These are phyloP conservation scores for Colletotrichum sansevieriae DNA, from an alignment of 2,329 filamentous ascomycete species.

Conservation along the genomic window DNA sequence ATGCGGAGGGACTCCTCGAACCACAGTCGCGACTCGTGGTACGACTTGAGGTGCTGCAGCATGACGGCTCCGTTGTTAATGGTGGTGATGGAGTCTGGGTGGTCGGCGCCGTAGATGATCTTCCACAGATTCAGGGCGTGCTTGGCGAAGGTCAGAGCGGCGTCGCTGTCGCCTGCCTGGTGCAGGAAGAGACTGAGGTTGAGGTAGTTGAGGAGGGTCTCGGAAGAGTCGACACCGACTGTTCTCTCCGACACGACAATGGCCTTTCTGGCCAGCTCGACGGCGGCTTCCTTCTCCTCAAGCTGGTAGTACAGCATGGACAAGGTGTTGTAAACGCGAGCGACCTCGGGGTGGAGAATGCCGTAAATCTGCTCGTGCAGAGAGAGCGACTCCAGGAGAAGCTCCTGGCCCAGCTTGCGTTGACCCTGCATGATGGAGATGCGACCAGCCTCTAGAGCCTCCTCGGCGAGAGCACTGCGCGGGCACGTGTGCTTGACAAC, in stretches of 20 bases:
- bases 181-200: conserved; percentile 96
- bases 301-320: conserved; percentile 97
- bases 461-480: conserved; percentile 90
- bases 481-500: conserved; percentile 95
- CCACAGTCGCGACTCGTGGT: conserved; percentile 94
- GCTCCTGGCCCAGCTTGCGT: conserved; percentile 94
- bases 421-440: conserved; percentile 97
- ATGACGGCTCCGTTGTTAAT: conserved; percentile 99
- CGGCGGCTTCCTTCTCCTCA: conserved; percentile 96
- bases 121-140: conserved; percentile 97
- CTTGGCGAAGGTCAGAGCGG: conserved; percentile 88
- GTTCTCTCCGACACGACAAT: conserved; percentile 97
- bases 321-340: conserved; percentile 92
- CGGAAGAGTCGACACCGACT: conserved; percentile 90
- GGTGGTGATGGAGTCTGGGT: conserved; percentile 98
- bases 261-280: conserved; percentile 95
- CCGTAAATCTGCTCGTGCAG: conserved; percentile 99
- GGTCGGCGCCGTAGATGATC: conserved; percentile 91
- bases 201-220: conserved; percentile 95
- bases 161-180: conserved; percentile 88
- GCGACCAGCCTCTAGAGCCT: conserved; percentile 93
- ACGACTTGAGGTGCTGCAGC: conserved; percentile 95
- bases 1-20: conserved; percentile 93
- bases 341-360: conserved; percentile 95
- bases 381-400: conserved; percentile 94